Evolutionary conservation across 331 rosid genomes (phyloP).

Genomic region (Quercus tomentella): DNA sequence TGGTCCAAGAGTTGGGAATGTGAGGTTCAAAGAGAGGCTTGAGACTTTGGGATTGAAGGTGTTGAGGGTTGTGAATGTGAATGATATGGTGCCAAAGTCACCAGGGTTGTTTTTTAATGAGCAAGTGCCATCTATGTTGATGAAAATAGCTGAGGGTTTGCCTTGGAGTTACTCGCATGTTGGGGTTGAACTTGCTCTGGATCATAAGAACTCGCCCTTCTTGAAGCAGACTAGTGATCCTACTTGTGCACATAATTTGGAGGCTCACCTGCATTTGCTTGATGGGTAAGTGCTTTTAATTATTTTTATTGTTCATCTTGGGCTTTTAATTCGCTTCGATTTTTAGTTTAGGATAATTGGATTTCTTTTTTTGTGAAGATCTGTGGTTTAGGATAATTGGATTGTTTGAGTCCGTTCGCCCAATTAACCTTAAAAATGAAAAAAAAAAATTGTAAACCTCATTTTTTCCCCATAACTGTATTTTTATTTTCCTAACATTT

Average conservation of each 20-base stretch:
- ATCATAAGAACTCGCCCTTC: constrained; percentile 64
- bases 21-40: constrained; percentile 62
- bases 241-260: constrained; percentile 58
- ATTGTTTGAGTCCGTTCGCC: no score
- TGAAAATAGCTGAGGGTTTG: constrained; percentile 51
- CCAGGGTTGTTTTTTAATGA: constrained; percentile 73
- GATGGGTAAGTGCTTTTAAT: constrained; percentile 54
- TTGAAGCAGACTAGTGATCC: constrained; percentile 53
- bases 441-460: no score
- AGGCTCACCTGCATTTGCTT: constrained; percentile 74
- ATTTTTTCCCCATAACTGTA: no score
- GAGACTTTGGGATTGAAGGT: constrained; percentile 64
- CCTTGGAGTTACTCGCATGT: constrained; percentile 90
- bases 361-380: no score
- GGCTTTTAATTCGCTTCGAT: no score
- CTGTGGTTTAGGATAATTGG: no score
- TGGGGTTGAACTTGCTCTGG: constrained; percentile 62
- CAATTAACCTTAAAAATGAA: no score
- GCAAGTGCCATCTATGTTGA: constrained; percentile 31
- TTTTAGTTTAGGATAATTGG: no score
- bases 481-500: no score
- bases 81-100: constrained; percentile 62
- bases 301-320: no score
- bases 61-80: constrained; percentile 61
- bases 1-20: constrained; percentile 82